Base-by-base conservation (phyloP, 2,329 filamentous ascomycete genomes). In the Cladophialophora chaetospira region DNA sequence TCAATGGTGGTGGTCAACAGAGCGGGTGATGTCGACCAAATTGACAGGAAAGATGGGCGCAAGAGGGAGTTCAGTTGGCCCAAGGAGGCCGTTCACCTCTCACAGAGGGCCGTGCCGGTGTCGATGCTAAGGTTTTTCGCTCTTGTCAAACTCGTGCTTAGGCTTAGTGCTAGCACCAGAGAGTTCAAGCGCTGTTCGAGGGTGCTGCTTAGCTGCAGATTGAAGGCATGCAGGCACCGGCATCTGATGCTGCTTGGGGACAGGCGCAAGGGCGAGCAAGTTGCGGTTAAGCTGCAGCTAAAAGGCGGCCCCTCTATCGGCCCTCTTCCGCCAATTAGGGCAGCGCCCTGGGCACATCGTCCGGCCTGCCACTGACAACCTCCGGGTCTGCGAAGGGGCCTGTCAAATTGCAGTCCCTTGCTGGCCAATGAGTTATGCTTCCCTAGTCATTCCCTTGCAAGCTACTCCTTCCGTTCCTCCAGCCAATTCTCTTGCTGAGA, bases 91-190 rank as follows among this genome's bases (percentile, higher is more conserved):
- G 17, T 42, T 38, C 17, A 47, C 25, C 47, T 31, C 26, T 60
- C 36, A 42, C 17, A 21, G 45, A 56, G 58, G 58, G 51, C 58
- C 58, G 58, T 60, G 46, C 58, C 54, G 58, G 58, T 38, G 49
- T 54, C 28, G 49, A 43, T 50, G 53, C 57, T 60, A 60, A 55
- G 40, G 36, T 52, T 52, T 47, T 42, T 15, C 19, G 45, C 43
- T 29, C 50, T 45, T 26, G 50, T 21, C 40, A 26, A 21, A 33
- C 35, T 43, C 51, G 48, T n/a, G 36, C 43, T 23, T 36, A 29
- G 26, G 26, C 50, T 46, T 54, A 28, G 38, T 49, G 23, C 51
- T 59, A 59, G 47, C 29, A 59, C 53, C 17, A 26, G 56, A 43
- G 35, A 13, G 48, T 44, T 21, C 57, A 60, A 56, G 53, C 43